Evolutionary conservation across 352 stramenopile species (phyloP), one percentile per base, ranked within the genome.

Genomic region (Phytophthora foliorum): DNA sequence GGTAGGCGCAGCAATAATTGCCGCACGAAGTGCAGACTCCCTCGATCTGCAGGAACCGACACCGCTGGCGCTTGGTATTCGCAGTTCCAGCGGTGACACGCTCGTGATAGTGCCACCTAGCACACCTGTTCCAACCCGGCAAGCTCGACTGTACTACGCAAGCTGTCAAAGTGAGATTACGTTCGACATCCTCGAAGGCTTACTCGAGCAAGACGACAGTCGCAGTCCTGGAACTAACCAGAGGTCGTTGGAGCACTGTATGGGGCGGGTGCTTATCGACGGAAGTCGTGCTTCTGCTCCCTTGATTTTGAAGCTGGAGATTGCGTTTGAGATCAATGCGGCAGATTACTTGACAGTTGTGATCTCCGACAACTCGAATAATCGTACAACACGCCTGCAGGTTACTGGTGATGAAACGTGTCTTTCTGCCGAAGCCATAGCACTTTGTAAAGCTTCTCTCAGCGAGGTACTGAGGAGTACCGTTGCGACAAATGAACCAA

Each of bases 231-330:
- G 27, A 9, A 46, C 27, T 32, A 44, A 34, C 16, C 31, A n/a
- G 9, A 70, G 32, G n/a, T 24, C 10, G 14, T 32, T 65, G 46
- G 65, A 67, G 22, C 72, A 82, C 32, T 61, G 53, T 10, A 24
- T 82, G 19, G 73, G 56, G 14, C 67, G 42, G 17, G 39, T 82
- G 25, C 54, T 59, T 17, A 52, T 82, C 11, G 63, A 80, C 44
- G 69, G 53, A 14, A 69, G 52, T 39, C 68, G 56, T 16, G 53
- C 72, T 13, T 67, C 72, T 34, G 44, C 51, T 10, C 60, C 58
- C 4, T 64, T 75, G 29, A 67, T 78, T 66, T 49, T 81, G 36
- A 80, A 79, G 21, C 50, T 82, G 19, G 75, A 82, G 24, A 63
- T 80, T 21, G 44, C 48, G 8, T 81, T 82, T 24, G 57, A 81